phyloP scores from a whole-genome alignment of 257 asterid genomes.

The Penstemon eatonii region DNA sequence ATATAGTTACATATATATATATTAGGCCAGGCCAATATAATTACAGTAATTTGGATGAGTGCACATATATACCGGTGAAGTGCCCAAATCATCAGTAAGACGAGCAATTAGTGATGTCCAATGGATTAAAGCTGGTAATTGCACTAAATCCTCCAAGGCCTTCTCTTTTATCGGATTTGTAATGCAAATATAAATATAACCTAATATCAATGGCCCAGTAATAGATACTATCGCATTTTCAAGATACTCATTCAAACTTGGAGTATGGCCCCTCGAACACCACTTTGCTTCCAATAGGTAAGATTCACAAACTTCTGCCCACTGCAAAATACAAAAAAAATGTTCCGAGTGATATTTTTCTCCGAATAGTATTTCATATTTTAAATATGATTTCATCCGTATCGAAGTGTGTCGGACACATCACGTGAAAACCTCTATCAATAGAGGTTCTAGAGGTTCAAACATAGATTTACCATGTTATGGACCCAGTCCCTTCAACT shows the following conservation, averaged over 20 bases:
- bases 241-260: conserved; percentile 44
- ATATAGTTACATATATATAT: neutral
- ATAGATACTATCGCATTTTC: conserved; percentile 36
- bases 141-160: conserved; percentile 32
- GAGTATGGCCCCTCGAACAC: conserved; percentile 41
- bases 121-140: conserved; percentile 32
- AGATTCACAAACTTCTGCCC: conserved; percentile 43
- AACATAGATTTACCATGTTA: no score
- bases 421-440: no score
- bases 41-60: neutral
- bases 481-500: no score
- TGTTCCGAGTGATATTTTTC: no score
- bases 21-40: no score
- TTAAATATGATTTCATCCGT: no score
- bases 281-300: conserved; percentile 50
- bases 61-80: conserved; percentile 39
- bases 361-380: no score
- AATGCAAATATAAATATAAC: conserved; percentile 38
- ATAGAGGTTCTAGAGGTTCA: no score
- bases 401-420: no score
- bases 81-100: conserved; percentile 51
- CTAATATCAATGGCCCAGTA: conserved; percentile 37
- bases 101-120: conserved; percentile 49
- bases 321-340: conserved; percentile 29
- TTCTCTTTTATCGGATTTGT: conserved; percentile 34